Conservation (phyloP, 345 rosid genomes). For the Clausena lansium region DNA sequence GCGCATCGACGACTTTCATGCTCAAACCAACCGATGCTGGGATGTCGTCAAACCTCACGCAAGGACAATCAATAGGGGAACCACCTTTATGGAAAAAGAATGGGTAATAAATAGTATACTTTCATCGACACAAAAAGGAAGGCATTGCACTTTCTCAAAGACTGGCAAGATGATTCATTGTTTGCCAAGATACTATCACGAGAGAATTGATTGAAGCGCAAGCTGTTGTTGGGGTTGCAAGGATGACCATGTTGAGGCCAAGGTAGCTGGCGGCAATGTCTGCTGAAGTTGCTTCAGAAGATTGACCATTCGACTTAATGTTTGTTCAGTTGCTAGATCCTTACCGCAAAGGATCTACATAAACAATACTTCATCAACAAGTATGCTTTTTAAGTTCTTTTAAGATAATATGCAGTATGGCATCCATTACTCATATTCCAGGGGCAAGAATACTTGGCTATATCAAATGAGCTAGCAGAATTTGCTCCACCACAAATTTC, state of each 20-base stretch:
- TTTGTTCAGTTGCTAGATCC: slow-evolving; percentile 88
- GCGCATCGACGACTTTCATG: slow-evolving; percentile 32
- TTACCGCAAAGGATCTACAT: slow-evolving; percentile 85
- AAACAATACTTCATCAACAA: neutral
- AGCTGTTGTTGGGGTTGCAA: slow-evolving; percentile 96
- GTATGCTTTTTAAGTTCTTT: neutral
- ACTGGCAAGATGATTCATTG: slow-evolving; percentile 10
- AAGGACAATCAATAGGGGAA: slow-evolving; percentile 25
- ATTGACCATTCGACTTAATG: slow-evolving; percentile 74
- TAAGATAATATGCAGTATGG: neutral
- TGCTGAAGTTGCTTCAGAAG: slow-evolving; percentile 90
- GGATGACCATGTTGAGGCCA: slow-evolving; percentile 88
- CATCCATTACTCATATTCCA: no score
- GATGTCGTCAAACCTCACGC: slow-evolving; percentile 37
- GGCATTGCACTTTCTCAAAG: slow-evolving; percentile 21
- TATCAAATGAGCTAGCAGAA: no score
- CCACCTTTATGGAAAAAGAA: slow-evolving; percentile 41
- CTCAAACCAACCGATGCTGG: slow-evolving; percentile 29
- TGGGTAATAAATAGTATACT: slow-evolving; percentile 32
- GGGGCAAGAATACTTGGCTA: no score
- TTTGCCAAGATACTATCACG: slow-evolving; percentile 36
- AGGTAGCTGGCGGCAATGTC: slow-evolving; percentile 84
- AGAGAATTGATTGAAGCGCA: slow-evolving; percentile 89
- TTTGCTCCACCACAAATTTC: no score
- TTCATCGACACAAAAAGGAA: slow-evolving; percentile 21